These are phyloP conservation scores for Pyrenochaeta sp. DNA, from an alignment of 2,329 filamentous ascomycete genomes.

Conservation along the genomic window DNA sequence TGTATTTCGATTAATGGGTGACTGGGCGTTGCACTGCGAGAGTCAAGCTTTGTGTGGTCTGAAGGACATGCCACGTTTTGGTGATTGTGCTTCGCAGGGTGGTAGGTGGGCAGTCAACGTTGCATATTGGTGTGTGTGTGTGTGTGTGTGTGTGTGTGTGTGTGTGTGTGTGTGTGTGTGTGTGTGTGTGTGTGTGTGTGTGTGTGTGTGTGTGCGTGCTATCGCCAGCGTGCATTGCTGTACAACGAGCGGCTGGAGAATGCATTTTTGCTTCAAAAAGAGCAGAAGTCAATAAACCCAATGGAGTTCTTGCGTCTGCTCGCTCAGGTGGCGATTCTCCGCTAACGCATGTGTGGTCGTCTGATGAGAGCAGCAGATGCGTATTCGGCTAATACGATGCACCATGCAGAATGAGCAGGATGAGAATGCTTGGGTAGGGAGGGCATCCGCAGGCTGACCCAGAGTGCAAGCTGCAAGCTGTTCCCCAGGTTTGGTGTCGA, in stretches of 20 bases:
- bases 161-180: not conserved
- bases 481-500: constrained; percentile 31
- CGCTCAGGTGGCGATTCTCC: constrained; percentile 11
- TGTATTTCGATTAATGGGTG: constrained; percentile 51
- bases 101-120: not conserved
- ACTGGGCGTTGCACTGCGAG: not conserved
- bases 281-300: constrained; percentile 6
- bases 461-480: not conserved
- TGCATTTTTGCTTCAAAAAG: not conserved
- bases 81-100: not conserved
- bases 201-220: not conserved
- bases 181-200: not conserved
- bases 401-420: not conserved
- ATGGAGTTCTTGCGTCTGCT: constrained; percentile 2
- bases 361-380: constrained; percentile 14
- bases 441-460: constrained; percentile 6
- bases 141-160: not conserved
- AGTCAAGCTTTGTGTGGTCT: not conserved
- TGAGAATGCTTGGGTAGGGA: constrained; percentile 1
- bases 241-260: not conserved
- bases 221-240: not conserved
- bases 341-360: constrained; percentile 13
- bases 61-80: constrained; percentile 5
- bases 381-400: constrained; percentile 7
- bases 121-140: not conserved